Evolutionary conservation across 2,329 filamentous ascomycete genomes (phyloP).

Genomic region (Penicillium sp.): DNA sequence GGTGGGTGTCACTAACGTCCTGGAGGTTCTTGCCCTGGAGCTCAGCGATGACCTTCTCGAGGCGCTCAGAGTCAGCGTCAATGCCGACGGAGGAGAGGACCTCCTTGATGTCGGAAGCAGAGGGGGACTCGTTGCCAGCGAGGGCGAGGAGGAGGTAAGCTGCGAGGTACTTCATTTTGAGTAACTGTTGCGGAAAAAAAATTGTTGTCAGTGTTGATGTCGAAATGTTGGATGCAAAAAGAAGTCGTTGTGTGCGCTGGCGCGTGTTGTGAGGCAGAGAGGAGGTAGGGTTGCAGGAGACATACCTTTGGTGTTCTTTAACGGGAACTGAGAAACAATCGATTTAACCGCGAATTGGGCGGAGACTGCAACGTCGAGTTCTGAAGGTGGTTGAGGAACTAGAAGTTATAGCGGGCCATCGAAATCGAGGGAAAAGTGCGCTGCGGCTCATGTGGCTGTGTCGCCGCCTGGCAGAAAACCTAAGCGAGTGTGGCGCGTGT

Average conservation of each 20-base stretch:
- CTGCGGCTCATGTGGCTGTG: conserved; percentile 46
- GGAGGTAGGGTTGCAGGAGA: conserved; percentile 9
- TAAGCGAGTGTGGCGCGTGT: conserved; percentile 49
- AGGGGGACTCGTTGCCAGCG: conserved; percentile 88
- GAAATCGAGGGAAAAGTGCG: conserved; percentile 49
- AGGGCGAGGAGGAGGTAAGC: conserved; percentile 97
- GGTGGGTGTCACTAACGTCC: conserved; percentile 68
- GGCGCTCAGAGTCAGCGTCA: conserved; percentile 87
- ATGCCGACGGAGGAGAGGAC: conserved; percentile 95
- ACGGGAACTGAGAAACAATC: conserved; percentile 78
- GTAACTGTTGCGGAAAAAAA: conserved; percentile 26
- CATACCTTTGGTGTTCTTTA: conserved; percentile 39
- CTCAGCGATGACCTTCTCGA: conserved; percentile 86
- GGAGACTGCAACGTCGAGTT: conserved; percentile 99
- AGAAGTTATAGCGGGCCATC: conserved; percentile 28
- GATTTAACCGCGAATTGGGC: conserved; percentile 97
- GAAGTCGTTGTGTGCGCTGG: conserved; percentile 6
- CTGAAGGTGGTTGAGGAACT: conserved; percentile 53
- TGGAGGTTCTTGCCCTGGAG: conserved; percentile 72
- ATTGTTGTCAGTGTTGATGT: conserved; percentile 29
- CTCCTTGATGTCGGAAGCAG: conserved; percentile 80
- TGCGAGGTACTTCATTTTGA: conserved; percentile 99
- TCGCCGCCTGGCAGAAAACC: conserved; percentile 31
- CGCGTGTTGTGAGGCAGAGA: not conserved
- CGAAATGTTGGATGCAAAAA: conserved; percentile 19